Evolutionary conservation across 345 rosid genomes (phyloP), one percentile per base, ranked within the genome.

Genomic region (Nephelium lappaceum): DNA sequence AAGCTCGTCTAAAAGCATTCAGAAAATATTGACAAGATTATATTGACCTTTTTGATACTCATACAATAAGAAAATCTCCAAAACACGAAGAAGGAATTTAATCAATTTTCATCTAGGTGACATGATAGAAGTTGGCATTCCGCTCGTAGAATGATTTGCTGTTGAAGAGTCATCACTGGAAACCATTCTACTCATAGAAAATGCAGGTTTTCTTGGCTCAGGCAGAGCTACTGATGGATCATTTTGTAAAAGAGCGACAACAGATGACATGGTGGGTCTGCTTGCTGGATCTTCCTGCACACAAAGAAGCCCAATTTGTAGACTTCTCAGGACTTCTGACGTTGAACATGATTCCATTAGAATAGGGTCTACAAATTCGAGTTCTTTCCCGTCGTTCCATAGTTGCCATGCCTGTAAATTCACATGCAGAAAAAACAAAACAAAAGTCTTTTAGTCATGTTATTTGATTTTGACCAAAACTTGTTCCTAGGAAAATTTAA

Each of bases 261-360:
- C 86, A 23, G 82, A 76, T n/a, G 88, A 77, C 89, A 89, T 89
- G 49, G 87, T 85, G 5, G 93, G 90, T 69, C 91, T 83, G 19
- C 76, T 84, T 23, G 71, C 83, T 5, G 89, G 81, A 4, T 86
- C 80, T 71, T 87, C 89, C 74, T 89, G 90, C 5, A 85, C 90
- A 42, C 91, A 87, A 3, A 89, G 67, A 0, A 87, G 85, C 4
- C 93, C 87, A 21, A 87, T 83, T 10, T 87, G 87, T 47, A 87
- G 64, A 81, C 88, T 83, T 65, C 86, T 82, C 47, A 74, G 9
- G 1, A 86, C 85, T 80, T 88, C 85, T 8, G 67, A 27, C 0
- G 24, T 45, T 9, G 80, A 71, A 23, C 79, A 79, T 25, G 88
- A 82, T 69, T 75, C 75, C 38, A 83, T 61, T 42, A 83, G 70